These are phyloP conservation scores for Purpureocillium takamizusanense DNA, from an alignment of 2,329 filamentous ascomycete species.

Conservation along the genomic window DNA sequence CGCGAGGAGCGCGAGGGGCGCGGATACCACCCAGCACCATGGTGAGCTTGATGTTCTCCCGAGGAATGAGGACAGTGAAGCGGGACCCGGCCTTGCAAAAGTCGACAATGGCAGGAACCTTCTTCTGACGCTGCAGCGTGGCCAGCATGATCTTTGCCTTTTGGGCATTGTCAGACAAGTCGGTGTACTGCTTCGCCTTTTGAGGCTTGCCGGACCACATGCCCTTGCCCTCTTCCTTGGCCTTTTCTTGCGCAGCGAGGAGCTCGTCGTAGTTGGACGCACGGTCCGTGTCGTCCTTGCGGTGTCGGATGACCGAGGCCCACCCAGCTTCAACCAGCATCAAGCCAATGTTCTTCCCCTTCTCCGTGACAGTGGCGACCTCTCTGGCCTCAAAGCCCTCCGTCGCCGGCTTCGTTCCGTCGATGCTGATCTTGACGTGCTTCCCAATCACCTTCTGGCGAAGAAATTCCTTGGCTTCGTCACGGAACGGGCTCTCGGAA, in stretches of 20 bases:
- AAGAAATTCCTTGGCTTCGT: constrained; percentile 93
- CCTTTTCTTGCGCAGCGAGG: constrained; percentile 68
- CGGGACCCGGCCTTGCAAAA: constrained; percentile 96
- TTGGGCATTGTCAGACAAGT: constrained; percentile 86
- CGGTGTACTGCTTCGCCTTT: constrained; percentile 71
- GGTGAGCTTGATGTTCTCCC: constrained; percentile 89
- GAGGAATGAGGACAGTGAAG: constrained; percentile 84
- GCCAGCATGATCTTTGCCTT: constrained; percentile 93
- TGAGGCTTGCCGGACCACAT: constrained; percentile 91
- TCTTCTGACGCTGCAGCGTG: constrained; percentile 81
- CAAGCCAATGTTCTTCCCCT: constrained; percentile 80
- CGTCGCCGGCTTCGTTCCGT: constrained; percentile 81
- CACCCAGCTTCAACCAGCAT: constrained; percentile 86
- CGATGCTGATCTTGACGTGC: constrained; percentile 79
- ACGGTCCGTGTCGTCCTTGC: constrained; percentile 88
- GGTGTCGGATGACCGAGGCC: constrained; percentile 87
- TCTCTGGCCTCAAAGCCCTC: constrained; percentile 93
- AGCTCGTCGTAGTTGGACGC: constrained; percentile 91
- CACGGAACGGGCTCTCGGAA: constrained; percentile 77
- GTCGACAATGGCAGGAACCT: constrained; percentile 86
- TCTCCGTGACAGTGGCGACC: constrained; percentile 77
- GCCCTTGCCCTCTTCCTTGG: constrained; percentile 82
- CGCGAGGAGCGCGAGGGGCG: constrained; percentile 74
- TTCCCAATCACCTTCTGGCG: constrained; percentile 93
- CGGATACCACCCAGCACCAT: constrained; percentile 91